A percentile compares a stretch with the other conserved stretches of the same genome.
These are phyloP conservation scores for Hypoxylon rubiginosum DNA, from an alignment of 2,329 filamentous ascomycete species.

Conservation along the genomic window DNA sequence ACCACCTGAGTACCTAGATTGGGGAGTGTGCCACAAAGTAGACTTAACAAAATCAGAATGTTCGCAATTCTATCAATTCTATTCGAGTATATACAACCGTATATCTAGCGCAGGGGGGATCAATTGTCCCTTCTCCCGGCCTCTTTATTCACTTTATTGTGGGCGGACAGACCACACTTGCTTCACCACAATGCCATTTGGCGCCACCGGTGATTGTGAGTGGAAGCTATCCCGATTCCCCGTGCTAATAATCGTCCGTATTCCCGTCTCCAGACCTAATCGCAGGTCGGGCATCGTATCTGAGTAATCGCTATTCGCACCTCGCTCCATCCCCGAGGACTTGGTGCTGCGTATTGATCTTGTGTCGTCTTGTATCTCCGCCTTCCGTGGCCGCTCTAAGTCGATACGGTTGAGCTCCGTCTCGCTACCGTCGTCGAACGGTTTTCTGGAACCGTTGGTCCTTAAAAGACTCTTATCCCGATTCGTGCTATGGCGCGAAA, in stretches of 20 bases:
- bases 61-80: neutral
- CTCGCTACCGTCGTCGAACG: conserved; percentile 38
- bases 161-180: conserved; percentile 41
- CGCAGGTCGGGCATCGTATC: conserved; percentile 34
- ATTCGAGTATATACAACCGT: neutral
- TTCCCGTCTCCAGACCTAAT: conserved; percentile 39
- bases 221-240: conserved; percentile 38
- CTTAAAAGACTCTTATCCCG: conserved; percentile 30
- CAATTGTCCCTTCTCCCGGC: conserved; percentile 19
- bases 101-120: neutral
- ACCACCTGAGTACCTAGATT: neutral
- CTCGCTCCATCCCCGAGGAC: conserved; percentile 19
- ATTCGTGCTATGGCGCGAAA: conserved; percentile 22
- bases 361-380: conserved; percentile 19
- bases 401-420: conserved; percentile 41
- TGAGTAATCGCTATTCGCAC: conserved; percentile 11
- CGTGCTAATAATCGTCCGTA: conserved; percentile 41
- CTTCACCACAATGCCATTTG: conserved; percentile 43
- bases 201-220: conserved; percentile 24
- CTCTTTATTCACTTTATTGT: conserved; percentile 21
- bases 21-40: neutral
- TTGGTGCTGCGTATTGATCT: conserved; percentile 36
- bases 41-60: neutral
- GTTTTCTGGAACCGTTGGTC: conserved; percentile 18
- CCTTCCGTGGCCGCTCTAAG: conserved; percentile 17